Percentiles rank a stretch among this genome's conserved stretches.
Evolutionary conservation across 1,139 yeast species (phyloP).

Genomic region (Hansenula lynferdii): DNA sequence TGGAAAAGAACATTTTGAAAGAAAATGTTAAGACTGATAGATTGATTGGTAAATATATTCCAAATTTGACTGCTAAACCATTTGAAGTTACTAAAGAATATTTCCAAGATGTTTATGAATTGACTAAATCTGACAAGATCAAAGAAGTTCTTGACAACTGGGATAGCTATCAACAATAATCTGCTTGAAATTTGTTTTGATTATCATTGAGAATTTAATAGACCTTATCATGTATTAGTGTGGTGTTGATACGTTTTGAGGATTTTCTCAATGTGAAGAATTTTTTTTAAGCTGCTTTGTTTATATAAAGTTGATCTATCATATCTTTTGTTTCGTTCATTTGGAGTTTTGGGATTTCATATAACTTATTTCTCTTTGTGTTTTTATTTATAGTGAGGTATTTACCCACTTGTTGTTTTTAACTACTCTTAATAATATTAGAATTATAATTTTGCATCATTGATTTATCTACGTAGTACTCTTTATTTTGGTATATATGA

Average conservation of each 20-base stretch:
- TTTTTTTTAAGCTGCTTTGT: too few relatives aligned
- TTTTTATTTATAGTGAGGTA: constrained; percentile 1
- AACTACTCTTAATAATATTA: background rate
- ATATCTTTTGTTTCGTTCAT: constrained; percentile 1
- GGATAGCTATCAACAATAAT: constrained; percentile 59
- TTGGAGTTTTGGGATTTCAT: constrained; percentile 1
- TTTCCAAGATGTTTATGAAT: constrained; percentile 89
- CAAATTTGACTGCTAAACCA: constrained; percentile 98
- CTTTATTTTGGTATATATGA: too few relatives aligned
- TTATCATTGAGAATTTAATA: too few relatives aligned
- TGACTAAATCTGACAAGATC: constrained; percentile 89
- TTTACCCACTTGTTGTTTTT: background rate
- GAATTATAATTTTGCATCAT: constrained; percentile 1
- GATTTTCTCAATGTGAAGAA: too few relatives aligned
- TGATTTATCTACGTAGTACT: too few relatives aligned
- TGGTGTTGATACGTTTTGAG: constrained; percentile 10
- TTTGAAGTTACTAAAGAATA: constrained; percentile 93
- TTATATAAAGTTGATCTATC: background rate
- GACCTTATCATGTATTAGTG: constrained; percentile 4
- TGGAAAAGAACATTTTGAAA: constrained; percentile 92
- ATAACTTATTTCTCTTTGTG: constrained; percentile 1
- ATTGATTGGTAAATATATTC: constrained; percentile 92
- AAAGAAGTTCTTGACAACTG: constrained; percentile 89
- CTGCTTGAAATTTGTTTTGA: too few relatives aligned
- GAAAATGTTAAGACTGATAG: constrained; percentile 94